Percentiles rank a stretch among this genome's conserved stretches.
These are phyloP conservation scores for Boletellus deceptivus DNA, from an alignment of 1,284 basidiomycete species.

Conservation along the genomic window DNA sequence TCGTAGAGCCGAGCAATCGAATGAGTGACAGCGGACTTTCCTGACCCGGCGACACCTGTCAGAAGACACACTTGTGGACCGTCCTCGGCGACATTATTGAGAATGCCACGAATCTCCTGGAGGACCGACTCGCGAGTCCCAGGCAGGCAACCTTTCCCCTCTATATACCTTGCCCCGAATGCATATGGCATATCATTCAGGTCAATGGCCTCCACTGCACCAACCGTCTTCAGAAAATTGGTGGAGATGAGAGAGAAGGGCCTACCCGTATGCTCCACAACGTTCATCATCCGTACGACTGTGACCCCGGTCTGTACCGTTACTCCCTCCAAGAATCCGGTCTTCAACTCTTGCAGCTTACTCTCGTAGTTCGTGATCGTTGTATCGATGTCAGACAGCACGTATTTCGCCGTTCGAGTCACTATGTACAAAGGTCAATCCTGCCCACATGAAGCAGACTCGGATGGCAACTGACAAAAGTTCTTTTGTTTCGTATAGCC, in stretches of 20 bases:
- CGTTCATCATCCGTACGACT: neutral
- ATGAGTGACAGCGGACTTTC: neutral
- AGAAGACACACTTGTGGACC: neutral
- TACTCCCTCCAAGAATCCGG: neutral
- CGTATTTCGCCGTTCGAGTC: neutral
- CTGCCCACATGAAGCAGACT: neutral
- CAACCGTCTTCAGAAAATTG: too few species aligned
- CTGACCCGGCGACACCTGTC: neutral
- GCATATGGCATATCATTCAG: neutral
- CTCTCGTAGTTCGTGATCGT: neutral
- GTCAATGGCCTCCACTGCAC: neutral
- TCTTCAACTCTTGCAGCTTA: neutral
- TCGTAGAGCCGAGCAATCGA: neutral
- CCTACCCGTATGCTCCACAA: neutral
- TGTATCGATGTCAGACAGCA: neutral
- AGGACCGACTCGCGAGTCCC: neutral
- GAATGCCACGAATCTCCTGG: slow-evolving; percentile 14
- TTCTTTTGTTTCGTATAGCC: neutral
- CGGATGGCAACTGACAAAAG: neutral
- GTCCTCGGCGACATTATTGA: neutral
- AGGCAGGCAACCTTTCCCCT: neutral
- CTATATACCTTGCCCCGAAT: neutral
- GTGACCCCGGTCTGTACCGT: neutral
- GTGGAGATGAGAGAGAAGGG: neutral
- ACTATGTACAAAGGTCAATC: neutral